Conservation (phyloP, 2,329 filamentous ascomycete genomes). For the Talaromyces marneffei region DNA sequence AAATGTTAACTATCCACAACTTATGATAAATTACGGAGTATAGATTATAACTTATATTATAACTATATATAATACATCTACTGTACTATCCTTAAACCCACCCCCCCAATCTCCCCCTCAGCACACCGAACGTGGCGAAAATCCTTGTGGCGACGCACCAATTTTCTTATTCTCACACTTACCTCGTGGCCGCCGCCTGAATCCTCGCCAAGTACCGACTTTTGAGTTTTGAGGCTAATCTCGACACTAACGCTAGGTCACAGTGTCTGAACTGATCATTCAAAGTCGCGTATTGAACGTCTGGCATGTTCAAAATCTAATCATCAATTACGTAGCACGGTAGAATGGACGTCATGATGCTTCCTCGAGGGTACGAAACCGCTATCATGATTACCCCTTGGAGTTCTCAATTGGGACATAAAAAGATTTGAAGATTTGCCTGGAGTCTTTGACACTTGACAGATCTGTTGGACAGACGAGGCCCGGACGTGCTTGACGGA, state of each 20-base stretch:
- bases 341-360: not conserved
- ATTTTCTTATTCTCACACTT: not conserved
- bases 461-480: too few species aligned
- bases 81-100: too few species aligned
- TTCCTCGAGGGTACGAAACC: not conserved
- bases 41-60: too few species aligned
- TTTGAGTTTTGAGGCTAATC: not conserved
- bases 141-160: not conserved
- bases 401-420: too few species aligned
- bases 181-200: not conserved
- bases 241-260: too few species aligned
- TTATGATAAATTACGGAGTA: too few species aligned
- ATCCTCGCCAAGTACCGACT: too few species aligned
- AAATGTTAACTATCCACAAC: too few species aligned
- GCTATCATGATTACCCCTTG: not conserved
- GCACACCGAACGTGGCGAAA: not conserved
- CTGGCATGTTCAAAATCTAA: not conserved
- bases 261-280: not conserved
- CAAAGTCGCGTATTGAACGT: not conserved
- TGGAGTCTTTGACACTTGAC: too few species aligned
- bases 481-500: not conserved
- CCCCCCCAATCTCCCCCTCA: too few species aligned
- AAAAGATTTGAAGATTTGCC: too few species aligned
- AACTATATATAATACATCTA: too few species aligned
- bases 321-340: not conserved